A percentile compares a stretch with the other conserved stretches of the same genome.
Conservation (phyloP, 2,329 filamentous ascomycete genomes). For the Trichophyton verrucosum region DNA sequence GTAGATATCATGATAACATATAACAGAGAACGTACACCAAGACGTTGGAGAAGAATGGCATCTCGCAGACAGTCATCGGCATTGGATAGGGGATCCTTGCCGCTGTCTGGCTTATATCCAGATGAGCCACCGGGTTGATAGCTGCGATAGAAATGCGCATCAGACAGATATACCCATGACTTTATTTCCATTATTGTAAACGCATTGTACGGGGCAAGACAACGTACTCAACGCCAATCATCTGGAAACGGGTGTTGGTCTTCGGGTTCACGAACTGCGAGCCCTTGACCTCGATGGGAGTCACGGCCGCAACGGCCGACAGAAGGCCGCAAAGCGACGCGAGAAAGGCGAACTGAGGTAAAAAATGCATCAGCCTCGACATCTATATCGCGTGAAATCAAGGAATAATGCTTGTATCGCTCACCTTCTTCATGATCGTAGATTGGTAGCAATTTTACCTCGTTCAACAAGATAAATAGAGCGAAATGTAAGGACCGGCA, state of each 20-base stretch:
- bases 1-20: background rate
- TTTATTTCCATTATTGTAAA: too few species aligned
- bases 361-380: background rate
- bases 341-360: slow-evolving; percentile 16
- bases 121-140: slow-evolving; percentile 52
- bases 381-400: background rate
- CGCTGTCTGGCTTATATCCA: slow-evolving; percentile 40
- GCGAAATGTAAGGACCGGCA: background rate
- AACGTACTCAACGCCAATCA: slow-evolving; percentile 49
- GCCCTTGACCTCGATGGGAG: slow-evolving; percentile 44
- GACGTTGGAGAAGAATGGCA: slow-evolving; percentile 49
- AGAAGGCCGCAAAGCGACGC: slow-evolving; percentile 32
- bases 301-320: slow-evolving; percentile 40
- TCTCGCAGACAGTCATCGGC: slow-evolving; percentile 48
- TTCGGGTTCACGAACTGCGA: slow-evolving; percentile 50
- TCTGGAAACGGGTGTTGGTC: slow-evolving; percentile 47
- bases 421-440: slow-evolving; percentile 5
- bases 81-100: slow-evolving; percentile 46
- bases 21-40: slow-evolving; percentile 39
- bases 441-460: background rate
- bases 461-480: background rate
- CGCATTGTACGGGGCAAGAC: background rate
- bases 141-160: slow-evolving; percentile 20
- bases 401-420: background rate
- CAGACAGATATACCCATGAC: background rate